Base-by-base conservation (phyloP, 169 alveolate species). In the Plasmodium vivax region DNA sequence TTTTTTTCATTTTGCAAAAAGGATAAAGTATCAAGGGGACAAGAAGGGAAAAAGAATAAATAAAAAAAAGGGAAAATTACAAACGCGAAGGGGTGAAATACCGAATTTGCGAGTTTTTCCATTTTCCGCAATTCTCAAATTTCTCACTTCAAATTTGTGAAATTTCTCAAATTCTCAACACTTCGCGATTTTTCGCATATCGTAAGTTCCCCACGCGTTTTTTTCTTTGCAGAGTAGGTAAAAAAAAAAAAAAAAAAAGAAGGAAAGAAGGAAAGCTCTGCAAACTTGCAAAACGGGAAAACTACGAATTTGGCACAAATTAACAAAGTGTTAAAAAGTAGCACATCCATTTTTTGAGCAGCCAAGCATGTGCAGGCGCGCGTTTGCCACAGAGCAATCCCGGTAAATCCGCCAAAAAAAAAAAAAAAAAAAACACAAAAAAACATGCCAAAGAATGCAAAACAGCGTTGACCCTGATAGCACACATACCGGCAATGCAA, bases 371-470 rank as follows among this genome's bases (percentile, higher is more conserved):
- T 84, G 68, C 36, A 85, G 38, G 62, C 51, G 54, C 38, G 36
- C 68, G 56, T 45, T 68, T 54, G 62, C 47, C 47, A 36, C 38
- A 27, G 34, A 38, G 30, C 36, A 71, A 72, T 34, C 54, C 56
- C 47, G 10, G 43, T 38, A 62, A 19, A 30, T 84, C 23, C 47
- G 56, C 14, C 79, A 58, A 75, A 32, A 84, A 84, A 38, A n/a
- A 68, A 68, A 36, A 68, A 68, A 58, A 45, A 45, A 34, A 27
- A 27, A 51, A 36, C n/a, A 23, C 16, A 83, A 62, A 83, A 58
- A 68, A 68, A 62, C 77, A 68, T 68, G 77, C 38, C 32, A 62
- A 41, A 88, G 83, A 43, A 88, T 88, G 94, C 91, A 88, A 88
- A 88, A 71, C 68, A 51, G 45, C 71, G 87, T 77, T 54, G 68